Evolutionary conservation across 2,329 filamentous ascomycete species (phyloP), one percentile per base, ranked within the genome.

Genomic region (Fusarium papillatum): DNA sequence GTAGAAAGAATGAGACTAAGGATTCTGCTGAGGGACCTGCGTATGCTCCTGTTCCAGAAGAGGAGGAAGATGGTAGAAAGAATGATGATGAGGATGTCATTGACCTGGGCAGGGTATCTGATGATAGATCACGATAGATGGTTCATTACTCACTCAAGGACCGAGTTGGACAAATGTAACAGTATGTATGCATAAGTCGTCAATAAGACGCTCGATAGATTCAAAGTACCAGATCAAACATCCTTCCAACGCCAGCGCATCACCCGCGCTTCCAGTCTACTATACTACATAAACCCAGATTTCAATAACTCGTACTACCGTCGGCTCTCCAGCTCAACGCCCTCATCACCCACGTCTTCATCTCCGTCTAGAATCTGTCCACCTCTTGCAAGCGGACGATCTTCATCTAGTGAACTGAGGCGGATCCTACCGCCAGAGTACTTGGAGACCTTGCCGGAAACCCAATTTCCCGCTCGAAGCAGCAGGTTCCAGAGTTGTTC

Each of bases 401-500:
- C 74, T 70, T 85, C 84, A 26, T 86, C 85, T 71, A 80, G 80
- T 62, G 81, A 82, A 41, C 84, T 86, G 16, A 94, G 83, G 69
- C 86, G 86, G 72, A 94, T 89, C 72, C 89, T 86, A 0, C 92
- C 92, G 1, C 91, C 87, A 1, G 89, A 90, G 8, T 86, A 84
- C 50, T 83, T 86, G 53, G 86, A 85, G 2, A 94, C 83, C 71
- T 87, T 88, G 64, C 87, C 88, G 7, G 89, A 89, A 17, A 94
- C 83, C 92, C 93, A 94, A 7, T 83, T 85, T 0, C 88, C 90
- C 1, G 87, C 85, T 16, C 82, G 84, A 66, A 85, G 87, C 48
- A 95, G 86, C 9, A 89, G 73, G 8, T 81, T 85, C 93, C 93
- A 95, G 2, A 95, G 82, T 74, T 87, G 87, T 80, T 94, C 93